Base-by-base conservation (phyloP, 2,329 filamentous ascomycete species). In the Paecilomyces variotii region DNA sequence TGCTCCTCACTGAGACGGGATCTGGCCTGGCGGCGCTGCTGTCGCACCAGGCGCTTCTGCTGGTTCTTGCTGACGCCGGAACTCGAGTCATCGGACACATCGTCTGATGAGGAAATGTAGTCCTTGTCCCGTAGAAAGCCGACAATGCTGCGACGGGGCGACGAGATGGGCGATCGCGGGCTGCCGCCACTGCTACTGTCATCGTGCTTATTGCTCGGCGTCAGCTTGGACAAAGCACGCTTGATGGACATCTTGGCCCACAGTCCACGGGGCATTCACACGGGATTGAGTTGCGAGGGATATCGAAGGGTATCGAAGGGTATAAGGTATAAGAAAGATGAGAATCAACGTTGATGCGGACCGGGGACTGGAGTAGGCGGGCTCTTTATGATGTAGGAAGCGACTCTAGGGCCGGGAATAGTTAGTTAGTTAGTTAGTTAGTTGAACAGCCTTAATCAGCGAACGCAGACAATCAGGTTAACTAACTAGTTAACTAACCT, bases 171-270 rank as follows among this genome's bases (percentile, higher is more conserved):
- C 66, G 59, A 14, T 64, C 58, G n/a, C 65, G 63, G 60, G 19
- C 63, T 10, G 30, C 30, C 30, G 30, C 30, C 62, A 27, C 67
- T 64, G 51, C 60, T 59, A 26, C 63, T 63, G 34, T 66, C 62
- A 26, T 64, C 63, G 35, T 70, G 66, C 2, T 71, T 66, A 25
- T 55, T 58, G 32, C 66, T 66, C n/a, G 64, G 66, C 45, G 69
- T 72, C 53, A 77, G 71, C 64, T 76, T 78, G 28, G 74, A 73
- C 10, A 79, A 63, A 39, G 74, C 75, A 49, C 73, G 72, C 65
- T 74, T 75, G 59, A 77, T 80, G 27, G 80, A 83, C 68, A 77
- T 83, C 50, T 76, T 68, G 65, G 62, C 64, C 51, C 62, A 67
- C 52, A 66, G 67, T 56, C 66, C 64, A 24, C 64, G 63, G 54